A percentile compares a stretch with the other conserved stretches of the same genome.
phyloP scores from a whole-genome alignment of 768 basidiomycete genomes.

The Boletus tylopilopsis region DNA sequence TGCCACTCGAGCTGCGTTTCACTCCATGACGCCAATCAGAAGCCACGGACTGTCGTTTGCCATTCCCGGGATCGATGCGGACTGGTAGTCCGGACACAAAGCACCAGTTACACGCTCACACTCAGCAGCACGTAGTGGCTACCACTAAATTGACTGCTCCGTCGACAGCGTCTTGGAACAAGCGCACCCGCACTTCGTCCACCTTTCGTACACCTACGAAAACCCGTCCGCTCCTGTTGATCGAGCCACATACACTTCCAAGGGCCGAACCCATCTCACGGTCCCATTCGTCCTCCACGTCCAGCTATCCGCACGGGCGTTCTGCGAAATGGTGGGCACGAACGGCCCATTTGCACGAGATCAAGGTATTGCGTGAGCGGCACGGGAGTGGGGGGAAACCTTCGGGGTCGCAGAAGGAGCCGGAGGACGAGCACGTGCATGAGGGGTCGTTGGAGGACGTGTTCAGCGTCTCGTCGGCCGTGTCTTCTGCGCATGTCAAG shows the following conservation, averaged over 20 bases:
- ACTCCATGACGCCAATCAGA: neutral
- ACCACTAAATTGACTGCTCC: neutral
- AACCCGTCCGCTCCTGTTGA: conserved; percentile 1
- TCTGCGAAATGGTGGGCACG: conserved; percentile 57
- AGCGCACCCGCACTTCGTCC: neutral
- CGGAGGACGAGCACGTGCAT: conserved; percentile 6
- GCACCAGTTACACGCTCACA: neutral
- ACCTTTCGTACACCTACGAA: conserved; percentile 24
- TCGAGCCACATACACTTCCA: conserved; percentile 26
- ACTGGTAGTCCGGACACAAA: neutral
- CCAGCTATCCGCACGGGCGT: conserved; percentile 18
- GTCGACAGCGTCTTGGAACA: conserved; percentile 7
- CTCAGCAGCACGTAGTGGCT: neutral
- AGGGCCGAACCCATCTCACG: conserved; percentile 17
- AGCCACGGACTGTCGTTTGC: neutral
- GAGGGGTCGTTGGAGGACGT: conserved; percentile 11
- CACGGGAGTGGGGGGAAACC: conserved; percentile 9
- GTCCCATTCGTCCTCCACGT: conserved; percentile 21
- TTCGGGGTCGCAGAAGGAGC: conserved; percentile 1
- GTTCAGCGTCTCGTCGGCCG: conserved; percentile 2
- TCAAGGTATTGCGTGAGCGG: conserved; percentile 30
- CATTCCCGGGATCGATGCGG: neutral
- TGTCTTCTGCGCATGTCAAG: neutral
- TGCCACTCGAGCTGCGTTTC: neutral
- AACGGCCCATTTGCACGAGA: conserved; percentile 67